These are phyloP conservation scores for Rosa multiflora DNA, from an alignment of 306 rosid genomes.

Conservation along the genomic window DNA sequence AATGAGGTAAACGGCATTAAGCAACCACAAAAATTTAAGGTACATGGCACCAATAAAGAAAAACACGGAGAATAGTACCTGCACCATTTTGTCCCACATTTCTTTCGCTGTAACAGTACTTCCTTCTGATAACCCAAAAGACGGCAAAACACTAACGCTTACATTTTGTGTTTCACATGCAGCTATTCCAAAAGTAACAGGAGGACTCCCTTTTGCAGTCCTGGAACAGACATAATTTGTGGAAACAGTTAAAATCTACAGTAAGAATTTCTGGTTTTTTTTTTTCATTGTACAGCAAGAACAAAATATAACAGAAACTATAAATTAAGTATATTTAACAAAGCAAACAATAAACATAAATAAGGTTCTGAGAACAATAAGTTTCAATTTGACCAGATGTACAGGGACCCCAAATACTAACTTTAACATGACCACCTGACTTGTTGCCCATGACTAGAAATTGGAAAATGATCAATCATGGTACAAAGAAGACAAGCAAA, in stretches of 20 bases:
- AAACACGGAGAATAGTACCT: slow-evolving; percentile 47
- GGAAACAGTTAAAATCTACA: slow-evolving; percentile 24
- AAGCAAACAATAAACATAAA: neutral
- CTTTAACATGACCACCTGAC: neutral
- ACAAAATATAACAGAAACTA: neutral
- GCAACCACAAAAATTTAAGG: slow-evolving; percentile 15
- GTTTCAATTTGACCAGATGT: neutral
- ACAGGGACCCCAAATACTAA: neutral
- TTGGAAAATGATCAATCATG: neutral
- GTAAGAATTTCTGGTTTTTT: neutral
- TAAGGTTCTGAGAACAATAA: neutral
- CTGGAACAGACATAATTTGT: slow-evolving; percentile 52
- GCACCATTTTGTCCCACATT: slow-evolving; percentile 81
- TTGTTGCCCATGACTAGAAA: neutral
- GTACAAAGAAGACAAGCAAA: neutral
- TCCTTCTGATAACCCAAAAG: slow-evolving; percentile 86
- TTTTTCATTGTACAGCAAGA: too few relatives aligned
- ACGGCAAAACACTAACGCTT: slow-evolving; percentile 82
- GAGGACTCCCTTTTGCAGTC: slow-evolving; percentile 90
- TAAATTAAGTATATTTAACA: too few relatives aligned
- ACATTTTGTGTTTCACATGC: slow-evolving; percentile 99
- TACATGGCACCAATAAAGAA: slow-evolving; percentile 14
- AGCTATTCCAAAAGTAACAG: slow-evolving; percentile 87
- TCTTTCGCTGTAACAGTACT: slow-evolving; percentile 67
- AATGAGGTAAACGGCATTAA: slow-evolving; percentile 5